These are phyloP conservation scores for Neoboletus brunneissimus DNA, from an alignment of 768 basidiomycete genomes.

Conservation along the genomic window DNA sequence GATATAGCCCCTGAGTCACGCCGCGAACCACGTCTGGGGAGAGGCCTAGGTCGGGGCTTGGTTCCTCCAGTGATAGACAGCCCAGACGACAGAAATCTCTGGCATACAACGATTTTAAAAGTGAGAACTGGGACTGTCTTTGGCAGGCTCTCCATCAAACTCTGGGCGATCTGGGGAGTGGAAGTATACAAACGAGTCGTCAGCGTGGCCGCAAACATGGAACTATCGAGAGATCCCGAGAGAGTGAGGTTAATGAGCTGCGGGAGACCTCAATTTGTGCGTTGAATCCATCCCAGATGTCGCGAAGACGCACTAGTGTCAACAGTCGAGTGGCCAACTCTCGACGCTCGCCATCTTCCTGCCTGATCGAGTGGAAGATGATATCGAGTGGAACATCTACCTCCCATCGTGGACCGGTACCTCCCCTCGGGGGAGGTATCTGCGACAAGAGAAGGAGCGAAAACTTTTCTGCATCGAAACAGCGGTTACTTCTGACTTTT, in stretches of 20 bases:
- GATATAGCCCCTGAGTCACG: constrained; percentile 6
- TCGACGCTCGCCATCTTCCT: constrained; percentile 31
- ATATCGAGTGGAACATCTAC: constrained; percentile 49
- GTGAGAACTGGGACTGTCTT: constrained; percentile 35
- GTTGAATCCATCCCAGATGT: background rate
- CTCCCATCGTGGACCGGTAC: constrained; percentile 53
- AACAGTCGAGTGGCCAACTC: constrained; percentile 36
- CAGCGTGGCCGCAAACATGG: constrained; percentile 35
- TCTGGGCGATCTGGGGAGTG: constrained; percentile 28
- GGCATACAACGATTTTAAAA: constrained; percentile 46
- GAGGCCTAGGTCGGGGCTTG: constrained; percentile 35
- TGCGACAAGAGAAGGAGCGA: constrained; percentile 58
- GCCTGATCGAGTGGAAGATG: constrained; percentile 36
- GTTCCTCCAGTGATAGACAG: constrained; percentile 9
- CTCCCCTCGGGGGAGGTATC: constrained; percentile 52
- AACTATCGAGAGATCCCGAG: constrained; percentile 37
- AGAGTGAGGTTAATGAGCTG: constrained; percentile 44
- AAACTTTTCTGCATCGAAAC: constrained; percentile 34
- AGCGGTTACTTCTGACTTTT: constrained; percentile 7
- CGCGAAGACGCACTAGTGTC: constrained; percentile 26
- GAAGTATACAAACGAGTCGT: constrained; percentile 35
- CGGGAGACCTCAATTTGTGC: background rate
- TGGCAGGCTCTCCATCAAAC: constrained; percentile 37
- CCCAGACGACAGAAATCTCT: constrained; percentile 35
- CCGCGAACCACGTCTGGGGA: constrained; percentile 24